These are phyloP conservation scores for Exophiala calicioides DNA, from an alignment of 2,329 filamentous ascomycete genomes.

Conservation along the genomic window DNA sequence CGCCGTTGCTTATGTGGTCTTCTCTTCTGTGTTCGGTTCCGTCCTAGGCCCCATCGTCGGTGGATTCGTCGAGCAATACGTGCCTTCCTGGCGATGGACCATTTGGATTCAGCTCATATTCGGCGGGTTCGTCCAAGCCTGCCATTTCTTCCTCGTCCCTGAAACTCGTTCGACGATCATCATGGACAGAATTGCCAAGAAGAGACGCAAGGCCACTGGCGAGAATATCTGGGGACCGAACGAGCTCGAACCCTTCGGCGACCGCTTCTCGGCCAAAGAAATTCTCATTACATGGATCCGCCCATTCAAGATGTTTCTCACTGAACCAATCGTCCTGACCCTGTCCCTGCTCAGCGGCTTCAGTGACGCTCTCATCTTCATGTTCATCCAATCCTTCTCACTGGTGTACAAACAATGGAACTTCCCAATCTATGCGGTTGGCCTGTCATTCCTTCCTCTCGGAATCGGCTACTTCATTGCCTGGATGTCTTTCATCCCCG, in stretches of 20 bases:
- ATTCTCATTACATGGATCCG: constrained; percentile 60
- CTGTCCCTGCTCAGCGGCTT: constrained; percentile 66
- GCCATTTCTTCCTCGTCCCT: constrained; percentile 67
- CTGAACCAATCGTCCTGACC: constrained; percentile 64
- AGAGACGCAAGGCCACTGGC: constrained; percentile 64
- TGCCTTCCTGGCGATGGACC: constrained; percentile 69
- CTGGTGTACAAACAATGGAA: constrained; percentile 63
- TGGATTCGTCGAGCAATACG: constrained; percentile 69
- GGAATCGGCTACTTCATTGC: constrained; percentile 62
- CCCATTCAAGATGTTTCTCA: constrained; percentile 65
- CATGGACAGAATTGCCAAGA: constrained; percentile 78
- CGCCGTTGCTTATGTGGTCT: constrained; percentile 73
- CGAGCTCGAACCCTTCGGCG: constrained; percentile 63
- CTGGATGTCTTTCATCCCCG: constrained; percentile 58
- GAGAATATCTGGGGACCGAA: constrained; percentile 70
- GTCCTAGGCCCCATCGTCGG: constrained; percentile 77
- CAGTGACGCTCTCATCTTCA: constrained; percentile 66
- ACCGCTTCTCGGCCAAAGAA: constrained; percentile 58
- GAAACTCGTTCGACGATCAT: constrained; percentile 76
- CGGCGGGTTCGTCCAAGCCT: constrained; percentile 65
- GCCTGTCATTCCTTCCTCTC: constrained; percentile 58
- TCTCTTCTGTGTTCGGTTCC: constrained; percentile 76
- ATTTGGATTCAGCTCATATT: constrained; percentile 88
- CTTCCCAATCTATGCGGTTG: constrained; percentile 53
- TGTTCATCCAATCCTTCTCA: constrained; percentile 63